Evolutionary conservation across 257 asterid genomes (phyloP), one percentile per base, ranked within the genome.

Genomic region (Ligustrum vulgare): DNA sequence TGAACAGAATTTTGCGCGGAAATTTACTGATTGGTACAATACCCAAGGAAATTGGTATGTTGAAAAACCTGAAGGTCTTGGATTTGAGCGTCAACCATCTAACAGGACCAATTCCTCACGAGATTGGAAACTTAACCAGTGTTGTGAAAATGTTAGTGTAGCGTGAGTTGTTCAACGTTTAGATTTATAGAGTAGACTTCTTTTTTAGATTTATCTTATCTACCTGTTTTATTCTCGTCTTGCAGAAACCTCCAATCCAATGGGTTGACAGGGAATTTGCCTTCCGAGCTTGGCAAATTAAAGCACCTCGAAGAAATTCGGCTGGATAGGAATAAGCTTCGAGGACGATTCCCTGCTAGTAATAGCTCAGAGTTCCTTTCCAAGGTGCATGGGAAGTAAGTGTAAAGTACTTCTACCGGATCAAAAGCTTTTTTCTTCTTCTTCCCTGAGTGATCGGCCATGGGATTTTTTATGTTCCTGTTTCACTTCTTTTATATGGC

Each of bases 1-100:
- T 77, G 34, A 70, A 72, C 81, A 95, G 99, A 77, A 77, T 86
- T 72, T 85, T 95, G 86, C 97, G 89, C 83, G 91, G 89, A 35
- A 95, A 95, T 82, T 54, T 73, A 73, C 87, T 95, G 87, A 86
- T 89, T 58, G 97, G 98, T 71, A 77, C 89, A 43, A 91, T 95
- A 69, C 99, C 99, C 1, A 95, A 87, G 80, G 96, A 95, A 82
- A 82, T 95, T 80, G 94, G 97, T 39, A 56, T 75, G 86, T 84
- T 95, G 87, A 90, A 81, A 73, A 89, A 86, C 79, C 90, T 95
- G 72, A 84, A 81, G 85, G 87, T 85, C 37, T 80, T 95, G 83
- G 98, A 95, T 84, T 88, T 95, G 89, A 93, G 97, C 72, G 82
- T 85, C 28, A 93, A 93, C 82, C 90, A 83, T 86, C 87, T 95